Base-by-base conservation (phyloP, 352 stramenopile genomes). In the Blastocystis sp. region DNA sequence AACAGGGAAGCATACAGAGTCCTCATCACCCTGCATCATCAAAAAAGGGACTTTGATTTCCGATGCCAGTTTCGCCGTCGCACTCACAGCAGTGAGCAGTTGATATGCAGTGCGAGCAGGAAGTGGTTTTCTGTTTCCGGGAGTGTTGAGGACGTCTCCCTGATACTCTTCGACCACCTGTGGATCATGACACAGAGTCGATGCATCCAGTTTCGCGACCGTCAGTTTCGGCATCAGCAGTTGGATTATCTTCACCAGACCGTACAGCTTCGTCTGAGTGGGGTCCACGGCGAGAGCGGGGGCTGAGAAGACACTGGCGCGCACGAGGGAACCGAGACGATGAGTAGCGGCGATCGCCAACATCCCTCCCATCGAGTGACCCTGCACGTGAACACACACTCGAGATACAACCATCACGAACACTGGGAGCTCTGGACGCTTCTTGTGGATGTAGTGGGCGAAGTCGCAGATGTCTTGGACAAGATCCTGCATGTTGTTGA, bases 361-460 rank as follows among this genome's bases (percentile, higher is more conserved):
- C 37, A 91, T 73, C 18, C 62, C 63, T n/a, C 90, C 90, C 81
- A 91, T 91, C 50, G 68, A 90, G 68, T 91, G 90, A 41, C 90
- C 90, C 70, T 81, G 55, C 24, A 11, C 13, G 87, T 50, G 55
- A 91, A 43, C 45, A 90, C 78, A 34, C 43, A 45, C 9, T 90
- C 90, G 9, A 68, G 26, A 5, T 7, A 34, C n/a, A 18, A 81
- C 70, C 41, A 81, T 64, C 34, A 81, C 41, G 45, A 81, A 66
- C 3, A 81, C 55, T 11, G 70, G 63, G 11, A 90, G 43, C 9
- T 26, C 41, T 13, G 90, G 90, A 41, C 73, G 66, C 20, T 26
- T 24, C n/a, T 18, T 66, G 55, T 91, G 78, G 41, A 88, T 88
- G 41, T 90, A 43, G 13, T 90, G 41, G 26, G 68, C 53, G 45